These are phyloP conservation scores for Suhomyces yuchorum DNA, from an alignment of 1,139 yeast species.

Conservation along the genomic window DNA sequence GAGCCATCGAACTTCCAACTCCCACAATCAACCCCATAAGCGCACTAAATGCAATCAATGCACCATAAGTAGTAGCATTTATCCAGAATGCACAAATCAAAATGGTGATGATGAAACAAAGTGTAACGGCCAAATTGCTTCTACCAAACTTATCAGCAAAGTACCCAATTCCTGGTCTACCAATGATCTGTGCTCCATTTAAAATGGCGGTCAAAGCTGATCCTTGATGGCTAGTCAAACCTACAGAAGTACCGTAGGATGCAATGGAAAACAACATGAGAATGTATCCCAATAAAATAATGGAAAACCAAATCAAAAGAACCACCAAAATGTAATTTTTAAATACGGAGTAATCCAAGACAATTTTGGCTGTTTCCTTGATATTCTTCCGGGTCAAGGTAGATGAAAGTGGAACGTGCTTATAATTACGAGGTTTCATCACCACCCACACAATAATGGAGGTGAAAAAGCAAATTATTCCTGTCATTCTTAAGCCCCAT, in stretches of 20 bases:
- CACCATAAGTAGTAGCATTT: constrained; percentile 51
- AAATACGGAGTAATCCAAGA: constrained; percentile 36
- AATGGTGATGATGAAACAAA: constrained; percentile 35
- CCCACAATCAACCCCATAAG: constrained; percentile 61
- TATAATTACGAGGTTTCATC: constrained; percentile 47
- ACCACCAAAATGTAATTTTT: constrained; percentile 41
- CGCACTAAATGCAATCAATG: constrained; percentile 55
- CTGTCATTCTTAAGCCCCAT: constrained; percentile 70
- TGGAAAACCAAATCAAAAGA: constrained; percentile 57
- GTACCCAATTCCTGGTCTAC: constrained; percentile 65
- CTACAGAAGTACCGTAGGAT: constrained; percentile 62
- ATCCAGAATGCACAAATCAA: constrained; percentile 56
- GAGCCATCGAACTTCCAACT: constrained; percentile 63
- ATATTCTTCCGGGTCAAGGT: constrained; percentile 26
- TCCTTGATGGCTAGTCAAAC: constrained; percentile 56
- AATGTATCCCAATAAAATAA: constrained; percentile 58
- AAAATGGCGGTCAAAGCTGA: constrained; percentile 61
- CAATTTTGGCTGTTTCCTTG: constrained; percentile 22
- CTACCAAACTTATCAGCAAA: constrained; percentile 63
- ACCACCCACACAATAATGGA: constrained; percentile 39
- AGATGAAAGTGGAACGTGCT: constrained; percentile 28
- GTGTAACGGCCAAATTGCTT: constrained; percentile 46
- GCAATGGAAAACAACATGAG: constrained; percentile 63
- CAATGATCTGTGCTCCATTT: constrained; percentile 64
- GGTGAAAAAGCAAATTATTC: constrained; percentile 48